Evolutionary conservation across 345 rosid species (phyloP).

Genomic region (Physaria fendleri): DNA sequence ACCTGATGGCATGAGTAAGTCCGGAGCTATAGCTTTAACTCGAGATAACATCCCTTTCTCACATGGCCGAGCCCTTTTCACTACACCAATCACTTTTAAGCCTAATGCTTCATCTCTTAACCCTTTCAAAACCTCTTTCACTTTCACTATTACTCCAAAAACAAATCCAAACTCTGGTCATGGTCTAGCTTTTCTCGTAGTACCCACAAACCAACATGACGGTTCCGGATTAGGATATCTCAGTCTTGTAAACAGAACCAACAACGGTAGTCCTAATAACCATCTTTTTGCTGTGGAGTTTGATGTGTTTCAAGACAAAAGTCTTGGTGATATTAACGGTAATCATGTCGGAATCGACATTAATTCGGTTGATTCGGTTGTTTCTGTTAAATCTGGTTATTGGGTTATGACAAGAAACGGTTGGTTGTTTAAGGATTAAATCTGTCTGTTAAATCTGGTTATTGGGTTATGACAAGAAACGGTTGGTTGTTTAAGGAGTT

Average conservation of each 20-base stretch:
- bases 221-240: slow-evolving; percentile 29
- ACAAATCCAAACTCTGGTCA: slow-evolving; percentile 20
- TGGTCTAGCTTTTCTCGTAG: slow-evolving; percentile 26
- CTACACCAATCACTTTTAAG: slow-evolving; percentile 13
- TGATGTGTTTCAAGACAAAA: slow-evolving; percentile 26
- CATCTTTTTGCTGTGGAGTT: slow-evolving; percentile 29
- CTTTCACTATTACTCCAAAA: slow-evolving; percentile 32
- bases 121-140: slow-evolving; percentile 31
- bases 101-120: slow-evolving; percentile 2
- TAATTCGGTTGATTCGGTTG: slow-evolving; percentile 29
- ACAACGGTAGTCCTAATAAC: slow-evolving; percentile 20
- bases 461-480: slow-evolving; percentile 22
- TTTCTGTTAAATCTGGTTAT: slow-evolving; percentile 28
- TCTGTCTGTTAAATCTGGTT: too few relatives aligned
- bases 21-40: slow-evolving; percentile 10
- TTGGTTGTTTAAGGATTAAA: slow-evolving; percentile 30
- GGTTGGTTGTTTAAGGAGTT: slow-evolving; percentile 27
- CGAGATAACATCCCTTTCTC: slow-evolving; percentile 15
- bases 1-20: neutral
- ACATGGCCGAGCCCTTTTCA: slow-evolving; percentile 25
- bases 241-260: slow-evolving; percentile 31
- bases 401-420: slow-evolving; percentile 25
- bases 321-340: slow-evolving; percentile 25
- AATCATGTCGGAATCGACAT: slow-evolving; percentile 42
- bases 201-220: slow-evolving; percentile 11